Base-by-base conservation (phyloP, 2,329 filamentous ascomycete genomes). In the Calonectria multiphialidica region DNA sequence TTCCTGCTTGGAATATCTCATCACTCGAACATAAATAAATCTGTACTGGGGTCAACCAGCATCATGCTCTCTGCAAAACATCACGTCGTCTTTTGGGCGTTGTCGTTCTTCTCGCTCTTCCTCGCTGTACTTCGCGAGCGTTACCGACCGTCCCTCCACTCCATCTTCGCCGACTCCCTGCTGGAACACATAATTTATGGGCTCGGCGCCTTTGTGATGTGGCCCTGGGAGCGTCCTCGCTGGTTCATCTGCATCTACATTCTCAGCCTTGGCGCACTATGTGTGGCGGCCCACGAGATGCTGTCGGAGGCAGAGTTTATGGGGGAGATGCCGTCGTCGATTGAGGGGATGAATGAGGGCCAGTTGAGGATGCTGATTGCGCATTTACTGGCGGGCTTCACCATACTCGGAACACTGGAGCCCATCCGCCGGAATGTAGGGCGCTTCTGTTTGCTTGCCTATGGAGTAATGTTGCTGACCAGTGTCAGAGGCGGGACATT, bases 351-450 rank as follows among this genome's bases (percentile, higher is more conserved):
- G 35, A 30, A 15, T 8, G 59, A 30, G n/a, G 42, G 47, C 18
- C 28, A 12, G 16, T n/a, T 63, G 33, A 57, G 61, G 37, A 65
- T 47, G 68, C 21, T 62, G 33, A 71, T 71, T 42, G 66, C 55
- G 3, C 77, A 74, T 25, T 57, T 75, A 33, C 25, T 80, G n/a
- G 53, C 68, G 12, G 72, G 68, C 53, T 80, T 77, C 62, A 63
- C 73, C 18, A 40, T 74, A 5, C 57, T 80, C 16, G 79, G 78
- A 23, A 76, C 71, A 10, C 12, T 78, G 30, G 79, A 80, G 63
- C 75, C 79, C 6, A 23, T 79, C 1, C 75, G 77, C 35, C 66
- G 37, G 21, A 33, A 73, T 63, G 79, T 80, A 53, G 68, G 71
- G 7, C 21, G n/a, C 7, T 12, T 30, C 2, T 13, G 12, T 18